Evolutionary conservation across 805 yeast genomes (phyloP).

Genomic region (Yarrowia sp.): DNA sequence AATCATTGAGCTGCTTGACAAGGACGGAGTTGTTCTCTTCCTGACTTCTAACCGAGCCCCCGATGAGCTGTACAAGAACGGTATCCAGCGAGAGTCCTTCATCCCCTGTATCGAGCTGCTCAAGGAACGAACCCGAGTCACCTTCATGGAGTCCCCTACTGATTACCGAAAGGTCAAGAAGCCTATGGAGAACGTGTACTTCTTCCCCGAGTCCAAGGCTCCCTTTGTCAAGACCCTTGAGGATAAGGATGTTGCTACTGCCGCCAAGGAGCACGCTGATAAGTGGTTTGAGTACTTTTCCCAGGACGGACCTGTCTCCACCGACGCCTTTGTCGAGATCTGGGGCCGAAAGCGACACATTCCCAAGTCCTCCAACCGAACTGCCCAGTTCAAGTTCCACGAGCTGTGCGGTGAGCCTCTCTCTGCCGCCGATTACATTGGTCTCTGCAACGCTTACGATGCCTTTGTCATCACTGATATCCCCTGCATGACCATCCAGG

Average conservation of each 20-base stretch:
- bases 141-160: conserved; percentile 81
- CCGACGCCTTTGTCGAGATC: conserved; percentile 45
- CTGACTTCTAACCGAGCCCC: conserved; percentile 96
- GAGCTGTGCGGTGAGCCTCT: conserved; percentile 82
- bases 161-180: conserved; percentile 88
- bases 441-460: conserved; percentile 69
- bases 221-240: conserved; percentile 55
- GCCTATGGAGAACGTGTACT: conserved; percentile 77
- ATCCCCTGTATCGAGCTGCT: conserved; percentile 86
- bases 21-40: conserved; percentile 81
- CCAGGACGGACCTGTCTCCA: conserved; percentile 48
- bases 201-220: conserved; percentile 47
- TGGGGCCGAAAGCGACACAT: conserved; percentile 87
- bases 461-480: conserved; percentile 89
- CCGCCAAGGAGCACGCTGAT: conserved; percentile 59
- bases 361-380: conserved; percentile 71
- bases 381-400: conserved; percentile 84
- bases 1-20: conserved; percentile 55
- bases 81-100: conserved; percentile 87
- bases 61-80: conserved; percentile 86
- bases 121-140: conserved; percentile 69
- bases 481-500: conserved; percentile 74
- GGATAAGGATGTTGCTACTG: conserved; percentile 44
- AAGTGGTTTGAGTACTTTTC: conserved; percentile 80
- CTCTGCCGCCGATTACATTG: conserved; percentile 92